Conservation (phyloP, 2,329 filamentous ascomycete genomes). For the Fusarium hostae region DNA sequence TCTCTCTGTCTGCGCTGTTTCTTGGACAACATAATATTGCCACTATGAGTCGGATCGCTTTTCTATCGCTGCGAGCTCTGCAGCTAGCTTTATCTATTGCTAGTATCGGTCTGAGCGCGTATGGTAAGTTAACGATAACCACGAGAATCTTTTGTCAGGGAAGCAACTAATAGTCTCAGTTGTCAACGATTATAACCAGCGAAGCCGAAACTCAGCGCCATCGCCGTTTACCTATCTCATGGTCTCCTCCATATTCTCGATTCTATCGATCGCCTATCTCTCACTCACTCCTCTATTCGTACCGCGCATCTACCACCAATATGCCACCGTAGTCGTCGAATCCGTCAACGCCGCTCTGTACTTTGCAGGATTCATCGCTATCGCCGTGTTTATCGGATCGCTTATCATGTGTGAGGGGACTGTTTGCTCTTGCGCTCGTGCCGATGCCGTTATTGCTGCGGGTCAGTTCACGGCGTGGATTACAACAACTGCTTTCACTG, state of each 20-base stretch:
- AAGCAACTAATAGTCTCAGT: constrained; percentile 54
- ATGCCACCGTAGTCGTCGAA: constrained; percentile 61
- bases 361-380: constrained; percentile 68
- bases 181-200: constrained; percentile 66
- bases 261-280: constrained; percentile 66
- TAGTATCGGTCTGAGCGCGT: constrained; percentile 42
- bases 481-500: constrained; percentile 58
- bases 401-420: constrained; percentile 67
- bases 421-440: constrained; percentile 66
- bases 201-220: constrained; percentile 64
- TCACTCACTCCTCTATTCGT: constrained; percentile 60
- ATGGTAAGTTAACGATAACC: constrained; percentile 28
- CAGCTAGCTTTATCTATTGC: constrained; percentile 40
- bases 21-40: constrained; percentile 1
- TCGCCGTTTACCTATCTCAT: constrained; percentile 68
- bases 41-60: constrained; percentile 33
- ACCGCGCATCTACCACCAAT: constrained; percentile 60
- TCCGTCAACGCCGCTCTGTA: constrained; percentile 65
- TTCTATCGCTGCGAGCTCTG: constrained; percentile 38
- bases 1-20: not conserved
- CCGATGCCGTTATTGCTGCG: constrained; percentile 65
- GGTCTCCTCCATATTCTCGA: constrained; percentile 63
- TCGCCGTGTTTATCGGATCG: constrained; percentile 65
- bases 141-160: not conserved
- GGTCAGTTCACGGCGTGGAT: constrained; percentile 66